phyloP scores from a whole-genome alignment of 2,329 filamentous ascomycete species.

The Beauveria brongniartii region DNA sequence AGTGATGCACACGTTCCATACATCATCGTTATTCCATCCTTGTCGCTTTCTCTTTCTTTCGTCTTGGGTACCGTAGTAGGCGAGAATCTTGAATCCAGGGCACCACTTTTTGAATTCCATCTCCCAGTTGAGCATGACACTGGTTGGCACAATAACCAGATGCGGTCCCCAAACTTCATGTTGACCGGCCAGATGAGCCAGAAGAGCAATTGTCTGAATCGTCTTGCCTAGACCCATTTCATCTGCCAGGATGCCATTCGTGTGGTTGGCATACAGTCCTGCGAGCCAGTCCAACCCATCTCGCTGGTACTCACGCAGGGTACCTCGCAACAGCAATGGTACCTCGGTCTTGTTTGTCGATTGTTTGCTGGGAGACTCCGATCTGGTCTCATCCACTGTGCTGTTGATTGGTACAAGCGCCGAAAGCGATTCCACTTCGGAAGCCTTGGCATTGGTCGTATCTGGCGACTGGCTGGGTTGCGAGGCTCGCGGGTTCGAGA shows the following conservation, averaged over 20 bases:
- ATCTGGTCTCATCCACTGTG: slow-evolving; percentile 21
- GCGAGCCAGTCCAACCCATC: slow-evolving; percentile 96
- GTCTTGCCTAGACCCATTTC: slow-evolving; percentile 99
- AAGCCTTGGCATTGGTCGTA: slow-evolving; percentile 43
- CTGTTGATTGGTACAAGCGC: slow-evolving; percentile 29
- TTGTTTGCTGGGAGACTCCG: slow-evolving; percentile 23
- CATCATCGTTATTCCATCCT: slow-evolving; percentile 87
- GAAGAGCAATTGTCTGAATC: slow-evolving; percentile 89
- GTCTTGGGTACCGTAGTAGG: slow-evolving; percentile 90
- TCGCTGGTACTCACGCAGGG: slow-evolving; percentile 89
- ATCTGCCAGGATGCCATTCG: slow-evolving; percentile 93
- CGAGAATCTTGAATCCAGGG: slow-evolving; percentile 94
- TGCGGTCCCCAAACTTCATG: slow-evolving; percentile 94
- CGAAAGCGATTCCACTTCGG: slow-evolving; percentile 34
- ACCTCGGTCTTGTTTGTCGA: slow-evolving; percentile 57
- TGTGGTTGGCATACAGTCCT: slow-evolving; percentile 81
- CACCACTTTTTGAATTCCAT: slow-evolving; percentile 99
- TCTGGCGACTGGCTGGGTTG: slow-evolving; percentile 39
- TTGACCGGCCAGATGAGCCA: slow-evolving; percentile 85
- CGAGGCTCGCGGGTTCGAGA: slow-evolving; percentile 35
- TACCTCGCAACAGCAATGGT: slow-evolving; percentile 78
- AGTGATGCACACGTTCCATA: slow-evolving; percentile 96
- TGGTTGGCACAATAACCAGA: slow-evolving; percentile 91
- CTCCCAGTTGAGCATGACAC: slow-evolving; percentile 99
- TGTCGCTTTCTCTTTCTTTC: slow-evolving; percentile 85